Percentiles rank a stretch among this genome's conserved stretches.
Evolutionary conservation across 257 asterid genomes (phyloP).

Genomic region (Hygrophila difformis): DNA sequence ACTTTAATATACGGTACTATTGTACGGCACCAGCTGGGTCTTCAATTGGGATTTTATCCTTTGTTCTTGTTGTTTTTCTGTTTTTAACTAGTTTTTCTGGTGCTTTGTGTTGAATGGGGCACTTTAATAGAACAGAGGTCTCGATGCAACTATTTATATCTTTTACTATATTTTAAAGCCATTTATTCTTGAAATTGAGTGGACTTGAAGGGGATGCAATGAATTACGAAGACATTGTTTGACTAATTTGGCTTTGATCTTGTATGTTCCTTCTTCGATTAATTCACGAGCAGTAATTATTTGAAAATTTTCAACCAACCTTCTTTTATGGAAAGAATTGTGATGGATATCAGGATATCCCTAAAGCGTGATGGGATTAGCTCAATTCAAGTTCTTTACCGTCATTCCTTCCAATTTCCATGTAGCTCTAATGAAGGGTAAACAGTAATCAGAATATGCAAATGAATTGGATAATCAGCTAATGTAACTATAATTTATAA

Average conservation of each 20-base stretch:
- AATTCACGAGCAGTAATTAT: no score
- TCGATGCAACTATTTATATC: not conserved
- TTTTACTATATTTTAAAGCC: not conserved
- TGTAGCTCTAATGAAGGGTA: not conserved
- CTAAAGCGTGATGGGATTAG: not conserved
- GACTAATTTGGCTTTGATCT: not conserved
- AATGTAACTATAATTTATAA: no score
- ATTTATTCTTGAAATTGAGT: conserved; percentile 2
- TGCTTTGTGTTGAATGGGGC: no score
- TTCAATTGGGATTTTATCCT: no score
- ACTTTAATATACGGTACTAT: no score
- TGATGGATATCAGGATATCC: conserved; percentile 4
- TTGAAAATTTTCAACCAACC: not conserved
- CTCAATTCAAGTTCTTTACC: not conserved
- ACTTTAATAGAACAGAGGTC: not conserved
- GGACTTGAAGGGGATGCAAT: not conserved
- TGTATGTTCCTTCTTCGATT: no score
- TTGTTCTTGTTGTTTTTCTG: no score
- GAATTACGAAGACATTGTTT: not conserved
- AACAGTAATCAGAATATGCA: not conserved
- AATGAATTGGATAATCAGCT: no score
- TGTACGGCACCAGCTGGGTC: no score
- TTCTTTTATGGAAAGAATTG: not conserved
- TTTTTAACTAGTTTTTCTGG: no score
- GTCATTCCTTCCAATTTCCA: not conserved